These are phyloP conservation scores for Kwoniella sp. DNA, from an alignment of 768 basidiomycete species.

Conservation along the genomic window DNA sequence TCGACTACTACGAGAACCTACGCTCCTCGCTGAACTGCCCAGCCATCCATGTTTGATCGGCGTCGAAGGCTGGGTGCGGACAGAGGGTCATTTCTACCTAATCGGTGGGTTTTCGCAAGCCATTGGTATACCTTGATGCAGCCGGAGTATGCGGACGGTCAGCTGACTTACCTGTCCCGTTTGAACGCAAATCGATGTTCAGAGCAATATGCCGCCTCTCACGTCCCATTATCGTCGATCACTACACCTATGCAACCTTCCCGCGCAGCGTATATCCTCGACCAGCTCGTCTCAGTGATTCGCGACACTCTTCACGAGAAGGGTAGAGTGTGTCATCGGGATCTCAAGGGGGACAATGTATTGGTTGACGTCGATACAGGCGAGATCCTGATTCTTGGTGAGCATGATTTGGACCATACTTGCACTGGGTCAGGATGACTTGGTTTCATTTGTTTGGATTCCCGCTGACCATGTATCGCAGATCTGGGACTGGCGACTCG, in stretches of 20 bases:
- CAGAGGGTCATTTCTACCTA: slow-evolving; percentile 59
- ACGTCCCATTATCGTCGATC: slow-evolving; percentile 49
- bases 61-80: slow-evolving; percentile 58
- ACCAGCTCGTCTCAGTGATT: slow-evolving; percentile 57
- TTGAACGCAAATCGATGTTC: too few species aligned
- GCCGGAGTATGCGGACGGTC: too few species aligned
- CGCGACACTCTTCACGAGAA: slow-evolving; percentile 55
- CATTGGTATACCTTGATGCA: too few species aligned
- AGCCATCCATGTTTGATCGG: slow-evolving; percentile 59
- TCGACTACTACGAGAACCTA: slow-evolving; percentile 58
- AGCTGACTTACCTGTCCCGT: too few species aligned
- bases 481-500: slow-evolving; percentile 60
- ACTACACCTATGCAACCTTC: slow-evolving; percentile 36
- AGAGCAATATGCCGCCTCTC: slow-evolving; percentile 52
- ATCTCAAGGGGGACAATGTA: slow-evolving; percentile 56
- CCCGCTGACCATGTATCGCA: slow-evolving; percentile 14
- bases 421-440: background rate
- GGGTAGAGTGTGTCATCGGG: slow-evolving; percentile 54
- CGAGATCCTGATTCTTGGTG: slow-evolving; percentile 57
- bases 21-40: slow-evolving; percentile 57
- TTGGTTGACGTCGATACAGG: slow-evolving; percentile 49
- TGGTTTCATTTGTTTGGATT: background rate
- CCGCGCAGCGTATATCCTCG: slow-evolving; percentile 53
- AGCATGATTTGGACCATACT: slow-evolving; percentile 13
- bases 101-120: slow-evolving; percentile 45